Percentiles rank a stretch among this genome's conserved stretches.
Conservation (phyloP, 768 basidiomycete genomes). For the Amanita fuliginea region DNA sequence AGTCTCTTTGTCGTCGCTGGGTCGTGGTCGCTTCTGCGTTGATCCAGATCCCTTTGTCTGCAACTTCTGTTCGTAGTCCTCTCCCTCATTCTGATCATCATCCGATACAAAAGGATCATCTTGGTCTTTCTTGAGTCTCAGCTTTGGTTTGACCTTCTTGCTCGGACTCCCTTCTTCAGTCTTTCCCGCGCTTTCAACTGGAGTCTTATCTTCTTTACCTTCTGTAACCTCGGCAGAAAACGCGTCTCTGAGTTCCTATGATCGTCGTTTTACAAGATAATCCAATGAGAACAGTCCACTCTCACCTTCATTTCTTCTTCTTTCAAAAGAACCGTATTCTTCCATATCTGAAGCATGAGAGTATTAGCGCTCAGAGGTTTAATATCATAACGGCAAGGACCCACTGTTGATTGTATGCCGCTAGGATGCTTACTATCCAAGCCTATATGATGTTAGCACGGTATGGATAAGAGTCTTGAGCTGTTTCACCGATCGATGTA, state of each 20-base stretch:
- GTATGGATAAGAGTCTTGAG: neutral
- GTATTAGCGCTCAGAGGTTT: conserved; percentile 1
- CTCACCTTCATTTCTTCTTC: conserved; percentile 54
- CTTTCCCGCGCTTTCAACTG: conserved; percentile 6
- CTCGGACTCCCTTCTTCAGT: conserved; percentile 9
- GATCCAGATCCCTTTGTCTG: conserved; percentile 10
- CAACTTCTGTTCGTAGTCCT: conserved; percentile 8
- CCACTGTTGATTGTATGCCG: conserved; percentile 59
- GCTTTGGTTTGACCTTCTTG: conserved; percentile 22
- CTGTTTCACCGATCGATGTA: conserved; percentile 39
- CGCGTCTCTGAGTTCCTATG: conserved; percentile 51
- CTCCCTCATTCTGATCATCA: conserved; percentile 18
- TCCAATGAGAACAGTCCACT: neutral
- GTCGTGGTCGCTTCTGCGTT: neutral
- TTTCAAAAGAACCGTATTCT: conserved; percentile 43
- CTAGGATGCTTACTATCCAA: conserved; percentile 72
- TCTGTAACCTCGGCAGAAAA: conserved; percentile 32
- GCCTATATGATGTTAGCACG: conserved; percentile 23
- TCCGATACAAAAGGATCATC: conserved; percentile 57
- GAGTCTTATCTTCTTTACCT: conserved; percentile 7
- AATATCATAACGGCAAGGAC: neutral
- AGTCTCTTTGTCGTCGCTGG: neutral
- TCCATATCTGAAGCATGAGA: conserved; percentile 44
- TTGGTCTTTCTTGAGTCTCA: conserved; percentile 33
- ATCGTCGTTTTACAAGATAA: neutral